phyloP scores from a whole-genome alignment of 495 filamentous ascomycete genomes.

The Penicillium nucicola region DNA sequence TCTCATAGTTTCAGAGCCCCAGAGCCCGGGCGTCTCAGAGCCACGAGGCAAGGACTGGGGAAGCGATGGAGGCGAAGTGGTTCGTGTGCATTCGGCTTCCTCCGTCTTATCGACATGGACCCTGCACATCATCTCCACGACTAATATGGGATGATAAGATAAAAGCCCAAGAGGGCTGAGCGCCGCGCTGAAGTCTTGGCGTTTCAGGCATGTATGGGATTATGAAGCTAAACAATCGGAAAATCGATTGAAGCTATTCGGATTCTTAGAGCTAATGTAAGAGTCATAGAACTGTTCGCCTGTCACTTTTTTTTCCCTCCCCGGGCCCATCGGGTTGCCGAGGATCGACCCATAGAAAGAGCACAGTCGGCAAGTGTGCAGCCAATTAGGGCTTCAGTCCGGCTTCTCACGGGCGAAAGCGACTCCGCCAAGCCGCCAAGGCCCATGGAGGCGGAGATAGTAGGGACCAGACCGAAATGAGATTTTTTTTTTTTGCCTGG shows the following conservation, averaged over 20 bases:
- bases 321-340: constrained; percentile 17
- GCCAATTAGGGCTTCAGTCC: constrained; percentile 5
- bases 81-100: constrained; percentile 5
- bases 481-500: constrained; percentile 12
- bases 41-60: not conserved
- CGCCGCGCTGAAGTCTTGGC: constrained; percentile 8
- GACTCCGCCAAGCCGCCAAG: constrained; percentile 25
- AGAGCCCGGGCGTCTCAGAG: not conserved
- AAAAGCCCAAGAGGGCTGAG: constrained; percentile 5
- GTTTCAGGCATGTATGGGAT: not conserved
- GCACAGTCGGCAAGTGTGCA: constrained; percentile 11
- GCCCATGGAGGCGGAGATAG: constrained; percentile 9
- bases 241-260: not conserved
- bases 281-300: not conserved
- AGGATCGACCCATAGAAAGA: constrained; percentile 7
- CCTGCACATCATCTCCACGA: not conserved
- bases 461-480: not conserved
- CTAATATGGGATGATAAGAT: constrained; percentile 10
- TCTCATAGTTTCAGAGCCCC: too few relatives aligned
- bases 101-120: constrained; percentile 13
- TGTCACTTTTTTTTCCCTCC: not conserved
- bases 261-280: too few relatives aligned
- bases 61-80: not conserved
- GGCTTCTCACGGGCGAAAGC: not conserved
- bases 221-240: not conserved